Base-by-base conservation (phyloP, 1,284 basidiomycete species). In the Entoloma clypeatum region DNA sequence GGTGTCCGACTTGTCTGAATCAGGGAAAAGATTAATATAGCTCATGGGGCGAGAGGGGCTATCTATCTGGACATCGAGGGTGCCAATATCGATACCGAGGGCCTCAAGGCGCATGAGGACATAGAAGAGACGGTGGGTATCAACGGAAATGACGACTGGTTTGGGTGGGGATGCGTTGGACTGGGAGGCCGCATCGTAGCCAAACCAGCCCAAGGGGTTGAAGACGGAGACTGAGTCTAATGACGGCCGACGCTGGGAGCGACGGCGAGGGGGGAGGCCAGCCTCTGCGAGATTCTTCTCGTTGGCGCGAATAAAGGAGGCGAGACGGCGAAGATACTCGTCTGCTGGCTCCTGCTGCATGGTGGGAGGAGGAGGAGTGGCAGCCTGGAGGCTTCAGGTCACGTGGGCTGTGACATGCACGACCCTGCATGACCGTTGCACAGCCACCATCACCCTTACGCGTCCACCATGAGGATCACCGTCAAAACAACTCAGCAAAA, bases 401-500 rank as follows among this genome's bases (percentile, higher is more conserved):
- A n/a, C n/a, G n/a, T n/a, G n/a, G n/a, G n/a, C n/a, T n/a, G n/a
- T n/a, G n/a, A n/a, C n/a, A n/a, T n/a, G n/a, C n/a, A n/a, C n/a
- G n/a, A n/a, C n/a, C n/a, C n/a, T n/a, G n/a, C n/a, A n/a, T n/a
- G n/a, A n/a, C n/a, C n/a, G n/a, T 13, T 32, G 44, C 45, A 54
- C 50, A 51, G 51, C 50, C 50, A 52, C 52, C 23, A 21, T 25
- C 16, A 5, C 31, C 27, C 21, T 39, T 52, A 52, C 44, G 49
- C 48, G 36, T 47, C 57, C 65, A 79, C 60, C 59, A 92, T 93
- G 87, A 90, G 91, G 75, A 75, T 96, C 63, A 95, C 91, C 16
- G 74, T 97, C 60, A 97, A 96, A 71, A 96, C 91, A 3, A 77
- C 93, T 17, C 86, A 92, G 66, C 91, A 94, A 64, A 94, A 92